These are phyloP conservation scores for Podospora fimiseda DNA, from an alignment of 495 filamentous ascomycete species.

Conservation along the genomic window DNA sequence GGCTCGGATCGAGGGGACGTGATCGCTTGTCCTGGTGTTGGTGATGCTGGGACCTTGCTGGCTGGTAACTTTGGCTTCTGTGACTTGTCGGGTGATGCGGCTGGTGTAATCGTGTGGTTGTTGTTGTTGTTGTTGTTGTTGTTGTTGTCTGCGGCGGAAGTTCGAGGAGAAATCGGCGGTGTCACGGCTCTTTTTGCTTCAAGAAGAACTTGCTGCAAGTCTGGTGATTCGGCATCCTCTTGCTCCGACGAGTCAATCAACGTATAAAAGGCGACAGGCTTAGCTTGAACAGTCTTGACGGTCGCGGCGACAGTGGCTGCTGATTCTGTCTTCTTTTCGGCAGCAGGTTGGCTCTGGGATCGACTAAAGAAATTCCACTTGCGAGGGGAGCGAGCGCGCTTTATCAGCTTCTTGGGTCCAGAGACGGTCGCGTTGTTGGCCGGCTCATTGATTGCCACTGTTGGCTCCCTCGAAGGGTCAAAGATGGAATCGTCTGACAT, in stretches of 20 bases:
- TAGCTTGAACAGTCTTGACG: conserved; percentile 35
- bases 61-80: not conserved
- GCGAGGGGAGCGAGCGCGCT: conserved; percentile 53
- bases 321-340: conserved; percentile 31
- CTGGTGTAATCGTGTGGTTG: conserved; percentile 7
- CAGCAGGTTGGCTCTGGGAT: conserved; percentile 50
- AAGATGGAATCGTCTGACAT: conserved; percentile 46
- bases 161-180: conserved; percentile 1
- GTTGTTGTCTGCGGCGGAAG: not conserved
- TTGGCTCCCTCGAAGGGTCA: conserved; percentile 21
- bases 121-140: conserved; percentile 8
- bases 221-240: conserved; percentile 51
- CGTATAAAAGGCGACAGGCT: conserved; percentile 69
- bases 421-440: conserved; percentile 7
- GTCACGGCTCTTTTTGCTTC: conserved; percentile 40
- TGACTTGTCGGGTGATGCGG: not conserved
- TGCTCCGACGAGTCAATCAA: conserved; percentile 69
- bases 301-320: conserved; percentile 36
- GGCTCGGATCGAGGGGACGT: not conserved
- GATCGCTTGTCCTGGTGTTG: not conserved
- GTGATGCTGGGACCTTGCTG: not conserved
- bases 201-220: conserved; percentile 61
- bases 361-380: conserved; percentile 84
- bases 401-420: conserved; percentile 46
- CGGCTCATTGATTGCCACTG: conserved; percentile 12